phyloP scores from a whole-genome alignment of 129 eudicot species.

The Logfia minima region DNA sequence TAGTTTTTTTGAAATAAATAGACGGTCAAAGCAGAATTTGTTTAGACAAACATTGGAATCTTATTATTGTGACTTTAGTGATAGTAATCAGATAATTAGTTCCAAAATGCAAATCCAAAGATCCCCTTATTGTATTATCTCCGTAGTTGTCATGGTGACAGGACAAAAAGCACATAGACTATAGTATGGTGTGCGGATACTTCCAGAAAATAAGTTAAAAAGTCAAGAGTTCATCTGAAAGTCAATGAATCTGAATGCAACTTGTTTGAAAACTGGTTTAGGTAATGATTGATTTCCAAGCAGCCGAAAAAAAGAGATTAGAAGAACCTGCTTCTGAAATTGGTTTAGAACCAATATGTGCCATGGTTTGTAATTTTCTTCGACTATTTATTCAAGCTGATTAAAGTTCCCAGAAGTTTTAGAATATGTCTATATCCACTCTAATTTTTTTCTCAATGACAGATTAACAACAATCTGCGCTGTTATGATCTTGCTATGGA shows the following conservation, averaged over 20 bases:
- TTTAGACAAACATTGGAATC: neutral
- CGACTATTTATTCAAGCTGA: neutral
- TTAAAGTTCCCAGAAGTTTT: conserved; percentile 10
- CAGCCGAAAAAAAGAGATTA: conserved; percentile 79
- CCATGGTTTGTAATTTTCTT: conserved; percentile 62
- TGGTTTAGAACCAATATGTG: conserved; percentile 92
- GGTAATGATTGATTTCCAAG: conserved; percentile 99
- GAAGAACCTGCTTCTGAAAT: conserved; percentile 98
- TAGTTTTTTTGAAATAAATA: too few relatives aligned
- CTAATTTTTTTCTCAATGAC: conserved; percentile 19
- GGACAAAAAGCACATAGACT: neutral
- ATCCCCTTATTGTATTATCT: neutral
- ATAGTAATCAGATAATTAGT: neutral
- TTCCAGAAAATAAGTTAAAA: neutral
- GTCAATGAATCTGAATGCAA: conserved; percentile 11
- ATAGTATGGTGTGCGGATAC: neutral
- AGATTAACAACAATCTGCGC: conserved; percentile 91
- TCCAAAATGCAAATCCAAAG: neutral
- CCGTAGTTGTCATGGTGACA: neutral
- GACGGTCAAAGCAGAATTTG: neutral
- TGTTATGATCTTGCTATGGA: conserved; percentile 99
- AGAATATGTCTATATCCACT: conserved; percentile 6
- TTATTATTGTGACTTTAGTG: neutral
- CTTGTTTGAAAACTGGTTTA: conserved; percentile 27
- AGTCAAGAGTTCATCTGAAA: neutral